phyloP scores from a whole-genome alignment of 495 filamentous ascomycete species.

The Aspergillus leporis region DNA sequence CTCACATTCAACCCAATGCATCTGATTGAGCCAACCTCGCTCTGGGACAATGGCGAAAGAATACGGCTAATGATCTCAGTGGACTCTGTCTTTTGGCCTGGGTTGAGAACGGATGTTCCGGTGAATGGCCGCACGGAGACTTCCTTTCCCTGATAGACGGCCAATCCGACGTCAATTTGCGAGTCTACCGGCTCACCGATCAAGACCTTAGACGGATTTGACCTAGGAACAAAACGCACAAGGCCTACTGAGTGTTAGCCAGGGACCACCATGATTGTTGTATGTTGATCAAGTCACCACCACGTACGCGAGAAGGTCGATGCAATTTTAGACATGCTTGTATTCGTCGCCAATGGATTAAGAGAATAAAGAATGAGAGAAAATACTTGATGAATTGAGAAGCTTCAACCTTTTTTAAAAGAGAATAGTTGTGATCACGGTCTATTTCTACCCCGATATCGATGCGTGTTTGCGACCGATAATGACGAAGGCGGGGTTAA shows the following conservation, averaged over 20 bases:
- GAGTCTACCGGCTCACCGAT: conserved; percentile 58
- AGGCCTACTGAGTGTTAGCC: conserved; percentile 44
- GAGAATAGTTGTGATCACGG: conserved; percentile 11
- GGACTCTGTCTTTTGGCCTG: conserved; percentile 48
- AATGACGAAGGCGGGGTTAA: conserved; percentile 3
- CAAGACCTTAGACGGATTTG: conserved; percentile 47
- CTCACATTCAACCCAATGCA: conserved; percentile 75
- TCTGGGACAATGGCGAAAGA: conserved; percentile 54
- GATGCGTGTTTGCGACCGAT: background rate
- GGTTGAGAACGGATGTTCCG: conserved; percentile 54
- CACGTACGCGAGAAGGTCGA: conserved; percentile 46
- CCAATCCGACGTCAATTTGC: conserved; percentile 54
- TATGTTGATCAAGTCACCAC: background rate
- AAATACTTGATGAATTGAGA: background rate
- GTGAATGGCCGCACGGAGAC: conserved; percentile 56
- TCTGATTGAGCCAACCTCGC: conserved; percentile 52
- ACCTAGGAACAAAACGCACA: conserved; percentile 60
- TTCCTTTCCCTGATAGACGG: conserved; percentile 54
- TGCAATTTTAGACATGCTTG: conserved; percentile 42
- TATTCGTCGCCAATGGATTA: background rate
- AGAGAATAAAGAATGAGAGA: background rate
- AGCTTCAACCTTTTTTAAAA: background rate
- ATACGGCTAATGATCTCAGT: conserved; percentile 52
- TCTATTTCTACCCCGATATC: conserved; percentile 28
- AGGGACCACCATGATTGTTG: background rate